Evolutionary conservation across 2,329 filamentous ascomycete species (phyloP).

Genomic region (Colletotrichum sp.): DNA sequence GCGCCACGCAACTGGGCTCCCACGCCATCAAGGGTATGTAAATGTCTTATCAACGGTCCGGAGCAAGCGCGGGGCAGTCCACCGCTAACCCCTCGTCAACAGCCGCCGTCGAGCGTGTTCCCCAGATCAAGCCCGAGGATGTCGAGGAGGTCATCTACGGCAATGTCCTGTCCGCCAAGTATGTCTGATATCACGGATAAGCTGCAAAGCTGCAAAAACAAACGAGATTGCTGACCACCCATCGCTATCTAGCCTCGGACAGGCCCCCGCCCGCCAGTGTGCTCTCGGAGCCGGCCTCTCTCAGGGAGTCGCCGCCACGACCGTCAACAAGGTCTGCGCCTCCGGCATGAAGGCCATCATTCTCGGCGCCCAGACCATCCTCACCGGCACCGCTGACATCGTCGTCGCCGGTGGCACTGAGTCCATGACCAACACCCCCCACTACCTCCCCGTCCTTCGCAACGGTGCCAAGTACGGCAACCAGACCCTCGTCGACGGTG

Average conservation of each 20-base stretch:
- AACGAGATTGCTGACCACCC: neutral
- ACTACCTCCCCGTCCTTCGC: conserved; percentile 90
- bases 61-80: neutral
- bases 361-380: conserved; percentile 94
- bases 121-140: conserved; percentile 84
- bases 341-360: conserved; percentile 94
- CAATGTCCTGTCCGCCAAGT: conserved; percentile 98
- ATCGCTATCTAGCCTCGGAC: conserved; percentile 73
- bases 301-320: conserved; percentile 82
- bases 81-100: conserved; percentile 7
- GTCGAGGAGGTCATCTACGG: conserved; percentile 98
- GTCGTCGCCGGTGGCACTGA: conserved; percentile 95
- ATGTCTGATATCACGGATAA: conserved; percentile 34
- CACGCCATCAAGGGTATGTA: conserved; percentile 89
- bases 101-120: conserved; percentile 84
- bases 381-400: conserved; percentile 91
- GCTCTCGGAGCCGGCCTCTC: conserved; percentile 87
- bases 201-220: neutral
- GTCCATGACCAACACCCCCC: conserved; percentile 97
- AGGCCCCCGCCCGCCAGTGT: conserved; percentile 95
- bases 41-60: neutral
- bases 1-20: conserved; percentile 84
- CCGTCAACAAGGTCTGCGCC: conserved; percentile 99
- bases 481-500: conserved; percentile 85
- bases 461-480: conserved; percentile 93